A percentile compares a stretch with the other conserved stretches of the same genome.
These are phyloP conservation scores for Orbilia javanica DNA, from an alignment of 2,329 filamentous ascomycete genomes.

Conservation along the genomic window DNA sequence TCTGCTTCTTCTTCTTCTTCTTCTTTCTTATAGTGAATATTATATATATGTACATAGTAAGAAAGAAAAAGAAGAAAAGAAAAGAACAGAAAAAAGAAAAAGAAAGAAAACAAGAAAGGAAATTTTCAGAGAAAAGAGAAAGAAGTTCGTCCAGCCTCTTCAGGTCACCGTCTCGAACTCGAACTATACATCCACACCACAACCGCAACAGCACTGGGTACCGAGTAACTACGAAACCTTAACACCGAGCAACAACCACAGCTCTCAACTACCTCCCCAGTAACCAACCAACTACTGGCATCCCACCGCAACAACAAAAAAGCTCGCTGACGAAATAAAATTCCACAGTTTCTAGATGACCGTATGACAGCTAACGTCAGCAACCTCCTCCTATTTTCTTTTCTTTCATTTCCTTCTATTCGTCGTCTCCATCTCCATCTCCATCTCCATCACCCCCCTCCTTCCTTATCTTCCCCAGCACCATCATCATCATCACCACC, in stretches of 20 bases:
- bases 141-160: slow-evolving; percentile 17
- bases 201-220: background rate
- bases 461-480: background rate
- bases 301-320: background rate
- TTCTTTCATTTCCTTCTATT: slow-evolving; percentile 22
- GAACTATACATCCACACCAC: background rate
- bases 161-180: background rate
- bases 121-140: background rate
- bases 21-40: slow-evolving; percentile 5
- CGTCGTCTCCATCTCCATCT: background rate
- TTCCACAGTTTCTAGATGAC: slow-evolving; percentile 16
- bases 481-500: background rate
- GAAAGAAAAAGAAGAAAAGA: slow-evolving; percentile 20
- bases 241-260: slow-evolving; percentile 12
- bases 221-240: slow-evolving; percentile 3
- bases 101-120: background rate
- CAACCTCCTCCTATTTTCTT: slow-evolving; percentile 18
- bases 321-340: slow-evolving; percentile 10
- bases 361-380: slow-evolving; percentile 51
- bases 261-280: no score
- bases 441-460: background rate
- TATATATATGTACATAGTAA: slow-evolving; percentile 39
- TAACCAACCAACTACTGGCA: background rate
- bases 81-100: slow-evolving; percentile 24
- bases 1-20: slow-evolving; percentile 10